Base-by-base conservation (phyloP, 1,139 yeast species). In the Debaryomyces robertsiae region DNA sequence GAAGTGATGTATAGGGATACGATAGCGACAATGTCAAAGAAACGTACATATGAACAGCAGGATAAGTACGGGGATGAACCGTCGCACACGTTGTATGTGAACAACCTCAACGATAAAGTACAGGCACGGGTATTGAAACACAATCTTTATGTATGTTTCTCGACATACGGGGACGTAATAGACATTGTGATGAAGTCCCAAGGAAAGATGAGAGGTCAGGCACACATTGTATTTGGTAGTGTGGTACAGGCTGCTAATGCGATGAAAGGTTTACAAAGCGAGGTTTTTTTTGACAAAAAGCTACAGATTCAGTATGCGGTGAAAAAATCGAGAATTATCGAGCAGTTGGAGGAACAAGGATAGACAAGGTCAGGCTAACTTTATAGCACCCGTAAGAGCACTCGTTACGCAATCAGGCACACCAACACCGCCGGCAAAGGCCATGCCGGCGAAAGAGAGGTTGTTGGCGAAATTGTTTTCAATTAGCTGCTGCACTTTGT, bases 321-420 rank as follows among this genome's bases (percentile, higher is more conserved):
- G 25, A 54, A 54, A 4, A 68, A 71, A 41, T 67, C 73, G 15
- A 61, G 63, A 31, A 43, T 57, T 13, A 45, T 61, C 16, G 45
- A 45, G 22, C 34, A 38, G 22, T 30, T 47, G 10, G 43, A 38
- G 27, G 40, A 39, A 11, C 34, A 38, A 6, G 25, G 15, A 22
- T 17, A 29, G 9, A 6, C 10, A 17, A 6, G 6, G 9, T 15
- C 30, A 39, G 9, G 42, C 38, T 13, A 49, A 24, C 38, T 45
- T 46, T 24, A 61, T 40, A 4, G 93, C 94, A 41, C 72, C 79
- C 37, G 72, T 73, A 41, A 85, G 71, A 6, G 86, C 77, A 53
- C 82, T 81, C 29, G 77, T 61, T 1, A 88, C 84, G 50, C 93
- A 85, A 61, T 90, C 96, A 1, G 96, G 96, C 0, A 91, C 91